Conservation (phyloP, 805 yeast species). For the Ogataea saltuana region DNA sequence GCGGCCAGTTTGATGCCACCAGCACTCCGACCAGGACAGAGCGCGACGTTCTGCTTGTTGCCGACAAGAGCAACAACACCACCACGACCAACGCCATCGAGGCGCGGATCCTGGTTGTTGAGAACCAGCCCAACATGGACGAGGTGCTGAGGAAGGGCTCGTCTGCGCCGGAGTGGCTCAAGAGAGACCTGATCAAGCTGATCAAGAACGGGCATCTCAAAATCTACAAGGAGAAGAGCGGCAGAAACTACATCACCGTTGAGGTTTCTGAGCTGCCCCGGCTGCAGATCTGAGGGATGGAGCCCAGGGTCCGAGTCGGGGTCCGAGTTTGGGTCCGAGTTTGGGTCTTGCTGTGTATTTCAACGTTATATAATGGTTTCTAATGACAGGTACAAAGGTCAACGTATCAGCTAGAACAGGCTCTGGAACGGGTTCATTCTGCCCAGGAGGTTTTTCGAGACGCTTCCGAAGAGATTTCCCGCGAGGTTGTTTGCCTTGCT, state of each 20-base stretch:
- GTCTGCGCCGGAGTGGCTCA: conserved; percentile 21
- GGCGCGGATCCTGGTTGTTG: conserved; percentile 24
- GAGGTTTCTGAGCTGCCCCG: conserved; percentile 22
- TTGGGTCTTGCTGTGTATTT: too few relatives aligned
- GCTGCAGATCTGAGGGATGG: conserved; percentile 4
- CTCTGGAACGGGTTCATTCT: conserved; percentile 46
- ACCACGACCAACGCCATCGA: conserved; percentile 14
- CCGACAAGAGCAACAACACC: conserved; percentile 10
- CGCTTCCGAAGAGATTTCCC: conserved; percentile 52
- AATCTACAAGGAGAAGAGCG: conserved; percentile 19
- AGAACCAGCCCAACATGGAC: conserved; percentile 24
- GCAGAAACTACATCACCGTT: conserved; percentile 24
- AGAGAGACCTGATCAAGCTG: conserved; percentile 20
- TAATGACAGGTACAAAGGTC: too few relatives aligned
- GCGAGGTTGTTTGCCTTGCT: conserved; percentile 78
- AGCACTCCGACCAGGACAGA: conserved; percentile 17
- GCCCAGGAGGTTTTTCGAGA: conserved; percentile 44
- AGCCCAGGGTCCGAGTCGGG: neutral
- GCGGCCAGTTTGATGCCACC: conserved; percentile 18
- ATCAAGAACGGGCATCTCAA: conserved; percentile 22
- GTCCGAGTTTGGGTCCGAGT: conserved; percentile 2
- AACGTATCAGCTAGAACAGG: conserved; percentile 20
- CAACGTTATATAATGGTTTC: neutral
- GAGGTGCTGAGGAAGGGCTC: conserved; percentile 19
- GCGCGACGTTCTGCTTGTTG: conserved; percentile 13